A percentile compares a stretch with the other conserved stretches of the same genome.
Conservation (phyloP, 1,139 yeast species). For the Komagataea norvegica region DNA sequence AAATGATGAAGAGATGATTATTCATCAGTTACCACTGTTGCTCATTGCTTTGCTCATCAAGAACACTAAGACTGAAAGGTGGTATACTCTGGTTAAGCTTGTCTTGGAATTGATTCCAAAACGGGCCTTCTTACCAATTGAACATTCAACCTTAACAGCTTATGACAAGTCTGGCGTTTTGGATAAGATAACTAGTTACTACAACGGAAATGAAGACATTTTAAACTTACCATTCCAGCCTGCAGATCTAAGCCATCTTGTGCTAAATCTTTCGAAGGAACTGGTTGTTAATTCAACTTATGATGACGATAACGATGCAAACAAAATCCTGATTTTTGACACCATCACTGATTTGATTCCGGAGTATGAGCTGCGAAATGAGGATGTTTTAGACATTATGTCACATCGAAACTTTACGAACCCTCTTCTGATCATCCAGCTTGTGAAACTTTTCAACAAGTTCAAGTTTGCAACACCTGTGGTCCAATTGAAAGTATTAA, state of each 20-base stretch:
- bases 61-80: constrained; percentile 20
- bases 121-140: constrained; percentile 49
- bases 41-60: constrained; percentile 42
- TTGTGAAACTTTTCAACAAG: constrained; percentile 19
- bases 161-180: constrained; percentile 24
- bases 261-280: constrained; percentile 35
- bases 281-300: constrained; percentile 32
- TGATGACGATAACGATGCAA: constrained; percentile 10
- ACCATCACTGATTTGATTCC: constrained; percentile 46
- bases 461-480: constrained; percentile 20
- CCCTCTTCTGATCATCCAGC: constrained; percentile 9
- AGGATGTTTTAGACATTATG: constrained; percentile 12
- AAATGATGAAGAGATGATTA: constrained; percentile 81
- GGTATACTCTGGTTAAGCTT: constrained; percentile 36
- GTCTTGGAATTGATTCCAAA: constrained; percentile 52
- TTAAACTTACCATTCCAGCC: constrained; percentile 39
- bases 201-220: constrained; percentile 29
- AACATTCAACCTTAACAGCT: constrained; percentile 28
- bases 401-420: constrained; percentile 8
- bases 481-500: constrained; percentile 15
- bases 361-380: constrained; percentile 26
- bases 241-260: constrained; percentile 40
- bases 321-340: constrained; percentile 39
- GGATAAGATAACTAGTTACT: constrained; percentile 31
- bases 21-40: constrained; percentile 69